Conservation (phyloP, 83 land plant species). For the Thuja plicata region DNA sequence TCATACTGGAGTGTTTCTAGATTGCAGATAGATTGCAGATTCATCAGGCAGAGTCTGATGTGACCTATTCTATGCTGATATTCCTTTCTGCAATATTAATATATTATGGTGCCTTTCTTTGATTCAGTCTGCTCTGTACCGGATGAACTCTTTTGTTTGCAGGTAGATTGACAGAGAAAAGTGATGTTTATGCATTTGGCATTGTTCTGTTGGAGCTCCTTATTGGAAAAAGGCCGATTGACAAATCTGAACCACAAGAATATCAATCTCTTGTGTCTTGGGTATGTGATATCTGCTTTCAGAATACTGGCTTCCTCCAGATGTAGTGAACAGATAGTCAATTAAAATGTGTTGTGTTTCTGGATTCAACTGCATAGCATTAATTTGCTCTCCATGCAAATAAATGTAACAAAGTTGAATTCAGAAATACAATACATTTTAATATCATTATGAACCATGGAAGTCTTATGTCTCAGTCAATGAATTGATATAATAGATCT, state of each 20-base stretch:
- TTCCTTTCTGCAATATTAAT: neutral
- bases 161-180: constrained; percentile 78
- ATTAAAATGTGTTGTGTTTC: too few relatives aligned
- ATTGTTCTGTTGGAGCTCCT: constrained; percentile 76
- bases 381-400: too few relatives aligned
- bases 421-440: too few relatives aligned
- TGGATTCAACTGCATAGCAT: too few relatives aligned
- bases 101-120: neutral
- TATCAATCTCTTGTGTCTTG: constrained; percentile 71
- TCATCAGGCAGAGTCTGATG: neutral
- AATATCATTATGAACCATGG: too few relatives aligned
- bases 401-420: too few relatives aligned
- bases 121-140: neutral
- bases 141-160: constrained; percentile 10
- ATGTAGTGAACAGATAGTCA: neutral
- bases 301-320: neutral
- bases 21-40: neutral
- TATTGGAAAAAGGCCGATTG: constrained; percentile 63
- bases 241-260: constrained; percentile 52
- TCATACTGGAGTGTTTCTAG: neutral
- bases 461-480: too few relatives aligned
- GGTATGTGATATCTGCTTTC: constrained; percentile 28
- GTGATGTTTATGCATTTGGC: constrained; percentile 88
- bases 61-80: neutral
- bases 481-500: neutral